These are phyloP conservation scores for Mangifera indica DNA, from an alignment of 345 rosid genomes.

Conservation along the genomic window DNA sequence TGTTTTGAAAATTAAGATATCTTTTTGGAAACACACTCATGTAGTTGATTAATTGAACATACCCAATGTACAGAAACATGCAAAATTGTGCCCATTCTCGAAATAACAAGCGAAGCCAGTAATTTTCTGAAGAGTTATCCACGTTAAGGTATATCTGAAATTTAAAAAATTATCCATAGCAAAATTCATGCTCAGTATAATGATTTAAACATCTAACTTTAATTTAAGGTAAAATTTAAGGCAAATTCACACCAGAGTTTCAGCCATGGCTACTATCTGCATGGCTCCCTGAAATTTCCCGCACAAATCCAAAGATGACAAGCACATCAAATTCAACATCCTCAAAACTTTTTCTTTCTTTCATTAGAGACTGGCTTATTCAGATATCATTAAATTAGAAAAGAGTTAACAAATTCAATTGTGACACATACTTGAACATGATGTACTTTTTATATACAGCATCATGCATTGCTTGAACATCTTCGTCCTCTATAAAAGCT, in stretches of 20 bases:
- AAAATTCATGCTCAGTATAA: no score
- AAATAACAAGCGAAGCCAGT: no score
- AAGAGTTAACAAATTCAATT: conserved; percentile 4
- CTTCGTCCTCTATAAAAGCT: conserved; percentile 78
- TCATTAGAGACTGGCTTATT: conserved; percentile 5
- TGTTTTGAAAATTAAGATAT: background rate
- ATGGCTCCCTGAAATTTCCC: conserved; percentile 91
- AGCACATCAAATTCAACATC: background rate
- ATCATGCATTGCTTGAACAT: conserved; percentile 77
- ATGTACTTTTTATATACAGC: conserved; percentile 72
- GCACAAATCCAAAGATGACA: conserved; percentile 16
- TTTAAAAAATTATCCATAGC: no score
- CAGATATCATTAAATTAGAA: background rate
- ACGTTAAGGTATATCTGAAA: no score
- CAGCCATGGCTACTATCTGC: conserved; percentile 89
- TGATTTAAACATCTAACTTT: no score
- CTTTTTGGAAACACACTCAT: background rate
- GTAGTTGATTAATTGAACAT: conserved; percentile 19
- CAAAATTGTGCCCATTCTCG: no score
- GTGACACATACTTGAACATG: conserved; percentile 75
- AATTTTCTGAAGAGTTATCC: no score
- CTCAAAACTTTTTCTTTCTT: background rate
- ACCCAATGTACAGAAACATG: no score
- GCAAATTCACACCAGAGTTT: conserved; percentile 59
- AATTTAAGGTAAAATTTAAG: no score